A percentile compares a stretch with the other conserved stretches of the same genome.
These are phyloP conservation scores for Hyparrhenia diplandra DNA, from an alignment of 176 grass and related monocot genomes.

Conservation along the genomic window DNA sequence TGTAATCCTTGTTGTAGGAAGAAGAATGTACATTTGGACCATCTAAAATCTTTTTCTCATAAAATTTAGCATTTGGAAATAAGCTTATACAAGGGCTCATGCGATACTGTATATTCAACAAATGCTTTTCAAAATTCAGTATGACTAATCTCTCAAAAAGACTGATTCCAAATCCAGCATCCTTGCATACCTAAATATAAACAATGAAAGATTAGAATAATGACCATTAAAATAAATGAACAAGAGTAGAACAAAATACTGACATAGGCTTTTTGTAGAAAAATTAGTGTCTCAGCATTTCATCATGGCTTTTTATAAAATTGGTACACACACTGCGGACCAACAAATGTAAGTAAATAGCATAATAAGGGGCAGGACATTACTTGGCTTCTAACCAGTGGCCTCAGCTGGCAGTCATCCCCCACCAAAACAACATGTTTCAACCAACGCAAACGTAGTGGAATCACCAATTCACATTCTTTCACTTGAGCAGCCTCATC, in stretches of 20 bases:
- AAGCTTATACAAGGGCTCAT: constrained; percentile 71
- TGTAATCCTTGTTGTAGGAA: constrained; percentile 58
- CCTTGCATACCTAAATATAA: constrained; percentile 54
- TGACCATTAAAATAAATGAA: background rate
- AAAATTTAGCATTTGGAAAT: constrained; percentile 75
- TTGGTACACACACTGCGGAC: background rate
- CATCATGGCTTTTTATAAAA: background rate
- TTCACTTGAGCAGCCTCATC: constrained; percentile 79
- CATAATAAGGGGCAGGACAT: background rate
- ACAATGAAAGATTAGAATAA: background rate
- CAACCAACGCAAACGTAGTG: constrained; percentile 44
- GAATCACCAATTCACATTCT: constrained; percentile 77
- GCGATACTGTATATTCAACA: constrained; percentile 83
- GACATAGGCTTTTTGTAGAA: background rate
- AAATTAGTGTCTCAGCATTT: background rate
- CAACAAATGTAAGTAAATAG: background rate
- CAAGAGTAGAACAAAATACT: background rate
- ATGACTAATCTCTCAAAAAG: constrained; percentile 73
- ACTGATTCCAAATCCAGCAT: constrained; percentile 68
- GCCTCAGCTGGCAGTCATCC: constrained; percentile 67
- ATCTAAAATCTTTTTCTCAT: constrained; percentile 64
- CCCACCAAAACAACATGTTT: constrained; percentile 78
- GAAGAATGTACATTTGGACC: constrained; percentile 51
- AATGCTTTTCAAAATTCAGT: constrained; percentile 46
- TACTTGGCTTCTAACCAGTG: constrained; percentile 72